A percentile compares a stretch with the other conserved stretches of the same genome.
Conservation (phyloP, 2,329 filamentous ascomycete genomes). For the Xylariaceae sp. region DNA sequence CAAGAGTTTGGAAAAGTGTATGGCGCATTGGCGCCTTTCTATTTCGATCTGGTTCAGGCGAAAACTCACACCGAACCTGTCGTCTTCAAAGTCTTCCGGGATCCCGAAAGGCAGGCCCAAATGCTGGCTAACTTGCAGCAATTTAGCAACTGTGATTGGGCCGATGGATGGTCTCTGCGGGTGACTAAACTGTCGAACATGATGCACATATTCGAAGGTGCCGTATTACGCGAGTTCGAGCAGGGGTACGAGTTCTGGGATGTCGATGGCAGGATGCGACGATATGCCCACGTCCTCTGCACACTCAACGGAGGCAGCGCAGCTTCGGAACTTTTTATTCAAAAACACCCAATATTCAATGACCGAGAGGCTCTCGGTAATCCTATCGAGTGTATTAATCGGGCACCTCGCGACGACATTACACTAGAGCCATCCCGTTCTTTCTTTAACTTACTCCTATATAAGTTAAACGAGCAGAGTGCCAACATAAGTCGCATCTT, state of each 20-base stretch:
- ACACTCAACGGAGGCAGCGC: constrained; percentile 74
- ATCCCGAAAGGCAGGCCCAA: constrained; percentile 84
- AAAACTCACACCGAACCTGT: constrained; percentile 73
- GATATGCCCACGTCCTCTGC: constrained; percentile 82
- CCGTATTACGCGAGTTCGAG: constrained; percentile 86
- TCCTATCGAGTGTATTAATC: constrained; percentile 75
- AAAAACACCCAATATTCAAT: constrained; percentile 79
- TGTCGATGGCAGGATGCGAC: constrained; percentile 79
- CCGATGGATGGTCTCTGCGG: constrained; percentile 65
- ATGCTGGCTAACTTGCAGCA: constrained; percentile 76
- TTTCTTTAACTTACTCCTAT: constrained; percentile 72
- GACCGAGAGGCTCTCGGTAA: constrained; percentile 66
- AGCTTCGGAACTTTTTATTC: constrained; percentile 78
- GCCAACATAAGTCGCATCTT: constrained; percentile 79
- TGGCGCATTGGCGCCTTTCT: constrained; percentile 81
- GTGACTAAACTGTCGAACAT: constrained; percentile 69
- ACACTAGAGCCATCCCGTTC: constrained; percentile 72
- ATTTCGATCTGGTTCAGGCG: constrained; percentile 70
- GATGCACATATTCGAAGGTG: constrained; percentile 80
- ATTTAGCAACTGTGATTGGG: constrained; percentile 77
- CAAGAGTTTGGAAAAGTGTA: constrained; percentile 91
- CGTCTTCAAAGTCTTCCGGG: constrained; percentile 79
- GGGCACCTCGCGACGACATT: constrained; percentile 59
- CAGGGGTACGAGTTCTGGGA: constrained; percentile 87
- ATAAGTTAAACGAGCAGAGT: constrained; percentile 77